Evolutionary conservation across 768 basidiomycete species (phyloP).

Genomic region (Russula vinacea): DNA sequence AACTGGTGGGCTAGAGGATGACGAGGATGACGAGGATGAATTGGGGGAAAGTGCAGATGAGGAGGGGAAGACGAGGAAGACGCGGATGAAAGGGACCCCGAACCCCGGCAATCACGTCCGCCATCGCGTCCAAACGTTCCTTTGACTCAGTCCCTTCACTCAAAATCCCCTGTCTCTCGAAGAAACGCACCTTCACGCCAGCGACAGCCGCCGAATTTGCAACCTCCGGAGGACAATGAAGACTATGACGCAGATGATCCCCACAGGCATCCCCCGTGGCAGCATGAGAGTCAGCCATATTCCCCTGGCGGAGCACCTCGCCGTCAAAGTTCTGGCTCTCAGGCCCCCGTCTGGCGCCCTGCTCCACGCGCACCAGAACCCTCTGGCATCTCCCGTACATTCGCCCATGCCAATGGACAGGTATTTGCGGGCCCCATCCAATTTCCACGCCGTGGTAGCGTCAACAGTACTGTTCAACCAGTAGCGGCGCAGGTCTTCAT

Average conservation of each 20-base stretch:
- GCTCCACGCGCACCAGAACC: constrained; percentile 13
- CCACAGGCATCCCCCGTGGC: neutral
- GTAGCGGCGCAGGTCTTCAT: constrained; percentile 29
- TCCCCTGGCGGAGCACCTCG: constrained; percentile 13
- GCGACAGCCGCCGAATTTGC: constrained; percentile 14
- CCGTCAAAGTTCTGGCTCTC: constrained; percentile 21
- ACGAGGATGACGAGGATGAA: neutral
- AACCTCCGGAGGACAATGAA: constrained; percentile 10
- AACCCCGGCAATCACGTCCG: constrained; percentile 17
- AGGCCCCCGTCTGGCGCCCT: constrained; percentile 4
- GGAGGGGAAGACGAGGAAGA: constrained; percentile 19
- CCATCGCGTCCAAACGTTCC: constrained; percentile 8
- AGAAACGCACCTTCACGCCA: constrained; percentile 14
- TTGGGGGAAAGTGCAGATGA: constrained; percentile 10
- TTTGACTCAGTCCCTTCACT: constrained; percentile 2
- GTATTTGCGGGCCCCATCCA: constrained; percentile 41
- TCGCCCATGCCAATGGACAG: constrained; percentile 37
- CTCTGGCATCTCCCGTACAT: constrained; percentile 26
- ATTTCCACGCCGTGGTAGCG: constrained; percentile 37
- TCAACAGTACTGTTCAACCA: constrained; percentile 23
- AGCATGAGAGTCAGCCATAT: constrained; percentile 14
- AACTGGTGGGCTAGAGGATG: constrained; percentile 8
- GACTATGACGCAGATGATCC: constrained; percentile 14
- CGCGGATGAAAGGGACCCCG: neutral
- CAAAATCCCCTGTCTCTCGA: constrained; percentile 19